Percentiles rank a stretch among this genome's conserved stretches.
phyloP scores from a whole-genome alignment of 2,329 filamentous ascomycete genomes.

The Cladorrhinum sp. region DNA sequence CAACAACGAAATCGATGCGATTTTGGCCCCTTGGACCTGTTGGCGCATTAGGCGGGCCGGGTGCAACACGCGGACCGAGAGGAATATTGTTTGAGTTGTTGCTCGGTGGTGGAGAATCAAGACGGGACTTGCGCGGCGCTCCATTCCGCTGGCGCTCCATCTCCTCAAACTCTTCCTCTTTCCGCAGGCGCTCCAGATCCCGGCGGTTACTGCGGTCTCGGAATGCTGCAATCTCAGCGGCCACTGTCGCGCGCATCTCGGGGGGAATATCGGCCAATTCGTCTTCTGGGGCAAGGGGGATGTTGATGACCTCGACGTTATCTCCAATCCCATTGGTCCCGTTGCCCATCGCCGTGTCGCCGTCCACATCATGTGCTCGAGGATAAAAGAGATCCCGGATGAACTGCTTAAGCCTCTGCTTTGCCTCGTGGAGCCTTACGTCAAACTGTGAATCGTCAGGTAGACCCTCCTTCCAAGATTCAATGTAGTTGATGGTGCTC shows the following conservation, averaged over 20 bases:
- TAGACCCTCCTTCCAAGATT: conserved; percentile 69
- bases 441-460: conserved; percentile 63
- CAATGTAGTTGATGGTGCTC: conserved; percentile 78
- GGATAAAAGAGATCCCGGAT: conserved; percentile 73
- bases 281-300: conserved; percentile 82
- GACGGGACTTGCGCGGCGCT: conserved; percentile 58
- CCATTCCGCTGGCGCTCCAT: conserved; percentile 74
- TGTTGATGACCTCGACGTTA: conserved; percentile 82
- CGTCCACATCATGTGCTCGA: conserved; percentile 57
- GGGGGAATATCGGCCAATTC: conserved; percentile 93
- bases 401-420: conserved; percentile 63
- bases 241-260: conserved; percentile 93
- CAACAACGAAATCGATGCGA: conserved; percentile 74
- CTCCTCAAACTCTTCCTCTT: conserved; percentile 90
- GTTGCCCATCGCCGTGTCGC: conserved; percentile 69
- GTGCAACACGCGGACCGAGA: conserved; percentile 67
- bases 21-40: conserved; percentile 65
- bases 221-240: conserved; percentile 91
- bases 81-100: conserved; percentile 67
- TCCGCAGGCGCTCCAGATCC: conserved; percentile 80
- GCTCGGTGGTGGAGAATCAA: conserved; percentile 68
- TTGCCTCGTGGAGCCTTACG: conserved; percentile 67
- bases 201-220: conserved; percentile 84
- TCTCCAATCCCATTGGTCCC: conserved; percentile 52
- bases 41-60: conserved; percentile 74